A percentile compares a stretch with the other conserved stretches of the same genome.
Evolutionary conservation across 495 filamentous ascomycete genomes (phyloP).

Genomic region (Penicillium nucicola): DNA sequence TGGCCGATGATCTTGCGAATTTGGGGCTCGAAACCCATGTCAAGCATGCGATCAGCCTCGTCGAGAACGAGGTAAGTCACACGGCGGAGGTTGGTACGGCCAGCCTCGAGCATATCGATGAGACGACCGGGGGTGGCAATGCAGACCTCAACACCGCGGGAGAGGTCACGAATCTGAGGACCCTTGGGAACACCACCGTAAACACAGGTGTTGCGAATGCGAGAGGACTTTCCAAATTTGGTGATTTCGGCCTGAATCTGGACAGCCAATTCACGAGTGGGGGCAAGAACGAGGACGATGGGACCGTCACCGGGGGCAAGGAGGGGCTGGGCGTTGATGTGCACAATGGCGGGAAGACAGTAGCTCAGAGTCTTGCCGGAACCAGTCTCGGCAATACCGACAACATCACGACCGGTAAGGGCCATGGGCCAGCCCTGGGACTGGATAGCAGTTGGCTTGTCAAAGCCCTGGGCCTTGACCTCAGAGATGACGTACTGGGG

Average conservation of each 20-base stretch:
- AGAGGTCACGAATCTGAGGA: slow-evolving; percentile 89
- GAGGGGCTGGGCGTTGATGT: slow-evolving; percentile 98
- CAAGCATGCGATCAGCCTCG: slow-evolving; percentile 99
- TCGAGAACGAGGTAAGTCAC: slow-evolving; percentile 97
- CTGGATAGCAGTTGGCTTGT: slow-evolving; percentile 89
- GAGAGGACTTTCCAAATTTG: slow-evolving; percentile 98
- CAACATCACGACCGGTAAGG: slow-evolving; percentile 94
- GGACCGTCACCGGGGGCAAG: slow-evolving; percentile 95
- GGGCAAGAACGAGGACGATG: slow-evolving; percentile 92
- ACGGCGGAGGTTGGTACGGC: slow-evolving; percentile 96
- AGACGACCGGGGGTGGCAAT: slow-evolving; percentile 97
- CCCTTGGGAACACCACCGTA: slow-evolving; percentile 99
- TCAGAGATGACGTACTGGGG: slow-evolving; percentile 95
- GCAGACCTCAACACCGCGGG: slow-evolving; percentile 92
- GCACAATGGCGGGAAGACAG: slow-evolving; percentile 96
- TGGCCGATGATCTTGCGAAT: slow-evolving; percentile 97
- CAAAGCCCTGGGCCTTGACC: slow-evolving; percentile 96
- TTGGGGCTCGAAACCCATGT: slow-evolving; percentile 99
- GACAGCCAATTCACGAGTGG: slow-evolving; percentile 94
- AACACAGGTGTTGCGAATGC: slow-evolving; percentile 98
- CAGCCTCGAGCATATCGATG: slow-evolving; percentile 97
- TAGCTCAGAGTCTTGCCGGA: slow-evolving; percentile 99
- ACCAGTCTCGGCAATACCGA: slow-evolving; percentile 98
- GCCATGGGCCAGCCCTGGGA: slow-evolving; percentile 99
- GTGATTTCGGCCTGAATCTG: slow-evolving; percentile 99